Evolutionary conservation across 257 asterid species (phyloP), one percentile per base, ranked within the genome.

Genomic region (Datura wrightii): DNA sequence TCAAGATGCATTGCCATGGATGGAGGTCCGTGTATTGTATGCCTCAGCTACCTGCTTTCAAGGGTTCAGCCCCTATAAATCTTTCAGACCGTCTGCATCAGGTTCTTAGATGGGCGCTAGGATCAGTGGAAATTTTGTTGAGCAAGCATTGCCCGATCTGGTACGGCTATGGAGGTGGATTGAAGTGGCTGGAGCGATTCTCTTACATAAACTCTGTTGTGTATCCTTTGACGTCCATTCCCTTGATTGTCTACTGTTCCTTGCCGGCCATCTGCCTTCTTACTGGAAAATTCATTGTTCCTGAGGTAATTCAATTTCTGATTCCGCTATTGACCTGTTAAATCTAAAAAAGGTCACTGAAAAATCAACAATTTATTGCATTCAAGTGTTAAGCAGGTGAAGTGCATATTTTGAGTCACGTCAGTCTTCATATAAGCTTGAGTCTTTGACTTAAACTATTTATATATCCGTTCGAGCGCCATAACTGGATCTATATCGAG

Each of bases 21-120:
- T 95, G 99, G 99, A 91, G 99, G 56, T 95, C 99, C 0, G 99
- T 95, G 82, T 95, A 95, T 88, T 95, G 99, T 90, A 90, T 94
- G 19, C 99, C 98, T 14, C 90, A 85, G 84, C 92, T 93, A 60
- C 94, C 98, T 36, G 98, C 98, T 14, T 94, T 95, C 62, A 95
- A 95, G 87, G 98, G 98, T 24, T 93, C 96, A 3, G 98, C 98
- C 85, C 98, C 99, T 18, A 92, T 94, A 83, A 94, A 94, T 79
- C 95, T 94, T 85, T 95, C 98, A 1, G 98, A 95, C 87, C 97
- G 99, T 88, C 97, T 95, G 85, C 97, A 94, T 85, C 99, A 95
- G 89, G 97, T 95, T 85, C 99, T 94, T 60, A 84, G 98, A 85
- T 95, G 99, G 99, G 99, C 98, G 44, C 98, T 95, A 44, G 99